phyloP scores from a whole-genome alignment of 2,329 filamentous ascomycete species.

The Xylaria sp. region DNA sequence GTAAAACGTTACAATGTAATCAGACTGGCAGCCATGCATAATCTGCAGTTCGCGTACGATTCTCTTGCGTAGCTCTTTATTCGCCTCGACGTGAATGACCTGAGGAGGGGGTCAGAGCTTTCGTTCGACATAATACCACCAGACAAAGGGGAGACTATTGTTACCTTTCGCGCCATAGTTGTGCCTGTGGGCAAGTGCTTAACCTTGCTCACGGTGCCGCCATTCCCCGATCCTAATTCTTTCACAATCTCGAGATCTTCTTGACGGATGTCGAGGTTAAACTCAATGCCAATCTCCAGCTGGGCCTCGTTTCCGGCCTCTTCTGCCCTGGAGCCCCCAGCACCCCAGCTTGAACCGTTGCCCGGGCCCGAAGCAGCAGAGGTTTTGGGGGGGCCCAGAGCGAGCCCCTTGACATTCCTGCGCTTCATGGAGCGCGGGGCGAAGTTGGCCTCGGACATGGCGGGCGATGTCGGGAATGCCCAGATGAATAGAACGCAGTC shows the following conservation, averaged over 20 bases:
- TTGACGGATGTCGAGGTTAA: slow-evolving; percentile 89
- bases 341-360: slow-evolving; percentile 58
- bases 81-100: slow-evolving; percentile 98
- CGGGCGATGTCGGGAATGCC: slow-evolving; percentile 42
- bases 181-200: slow-evolving; percentile 94
- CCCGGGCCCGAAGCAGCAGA: slow-evolving; percentile 78
- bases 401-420: slow-evolving; percentile 98
- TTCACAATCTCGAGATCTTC: slow-evolving; percentile 94
- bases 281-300: slow-evolving; percentile 96
- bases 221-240: slow-evolving; percentile 95
- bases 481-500: slow-evolving; percentile 20
- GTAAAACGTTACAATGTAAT: slow-evolving; percentile 97
- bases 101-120: slow-evolving; percentile 53
- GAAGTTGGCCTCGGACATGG: slow-evolving; percentile 69
- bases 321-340: slow-evolving; percentile 57
- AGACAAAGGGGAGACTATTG: slow-evolving; percentile 30
- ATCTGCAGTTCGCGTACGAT: slow-evolving; percentile 98
- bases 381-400: slow-evolving; percentile 79
- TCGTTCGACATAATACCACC: background rate
- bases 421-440: slow-evolving; percentile 90
- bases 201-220: slow-evolving; percentile 98
- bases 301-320: slow-evolving; percentile 67
- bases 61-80: slow-evolving; percentile 95
- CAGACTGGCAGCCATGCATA: slow-evolving; percentile 97
- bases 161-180: slow-evolving; percentile 96